phyloP scores from a whole-genome alignment of 345 rosid genomes.

The Turritis glabra region DNA sequence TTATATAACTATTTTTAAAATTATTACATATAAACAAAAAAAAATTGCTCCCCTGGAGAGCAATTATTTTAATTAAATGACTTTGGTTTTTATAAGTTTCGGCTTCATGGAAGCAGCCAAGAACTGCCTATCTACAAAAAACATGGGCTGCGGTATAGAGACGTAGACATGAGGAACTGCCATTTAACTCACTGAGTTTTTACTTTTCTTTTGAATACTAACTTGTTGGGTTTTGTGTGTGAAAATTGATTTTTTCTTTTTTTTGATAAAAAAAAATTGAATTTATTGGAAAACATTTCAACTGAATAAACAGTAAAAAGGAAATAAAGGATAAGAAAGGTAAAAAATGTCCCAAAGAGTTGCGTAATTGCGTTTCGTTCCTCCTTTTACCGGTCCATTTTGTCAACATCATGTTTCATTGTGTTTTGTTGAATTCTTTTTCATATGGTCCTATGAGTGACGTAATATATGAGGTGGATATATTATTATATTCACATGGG shows the following conservation, averaged over 20 bases:
- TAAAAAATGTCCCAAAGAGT: slow-evolving; percentile 2
- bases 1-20: background rate
- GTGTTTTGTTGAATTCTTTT: slow-evolving; percentile 22
- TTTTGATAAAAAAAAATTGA: too few relatives aligned
- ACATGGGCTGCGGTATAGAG: slow-evolving; percentile 20
- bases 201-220: background rate
- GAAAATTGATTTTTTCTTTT: too few relatives aligned
- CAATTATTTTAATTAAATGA: background rate
- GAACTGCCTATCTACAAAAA: slow-evolving; percentile 10
- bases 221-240: background rate
- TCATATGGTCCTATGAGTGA: slow-evolving; percentile 5
- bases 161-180: background rate
- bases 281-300: background rate
- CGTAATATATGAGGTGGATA: slow-evolving; percentile 25
- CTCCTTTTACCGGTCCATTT: slow-evolving; percentile 9
- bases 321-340: background rate
- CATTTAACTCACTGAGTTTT: background rate
- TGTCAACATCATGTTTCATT: slow-evolving; percentile 27
- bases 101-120: slow-evolving; percentile 11
- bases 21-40: too few relatives aligned
- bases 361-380: slow-evolving; percentile 28
- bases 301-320: slow-evolving; percentile 21
- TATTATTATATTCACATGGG: background rate
- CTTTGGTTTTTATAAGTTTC: background rate
- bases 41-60: background rate